Base-by-base conservation (phyloP, 2,329 filamentous ascomycete species). In the Colletotrichum sp. region DNA sequence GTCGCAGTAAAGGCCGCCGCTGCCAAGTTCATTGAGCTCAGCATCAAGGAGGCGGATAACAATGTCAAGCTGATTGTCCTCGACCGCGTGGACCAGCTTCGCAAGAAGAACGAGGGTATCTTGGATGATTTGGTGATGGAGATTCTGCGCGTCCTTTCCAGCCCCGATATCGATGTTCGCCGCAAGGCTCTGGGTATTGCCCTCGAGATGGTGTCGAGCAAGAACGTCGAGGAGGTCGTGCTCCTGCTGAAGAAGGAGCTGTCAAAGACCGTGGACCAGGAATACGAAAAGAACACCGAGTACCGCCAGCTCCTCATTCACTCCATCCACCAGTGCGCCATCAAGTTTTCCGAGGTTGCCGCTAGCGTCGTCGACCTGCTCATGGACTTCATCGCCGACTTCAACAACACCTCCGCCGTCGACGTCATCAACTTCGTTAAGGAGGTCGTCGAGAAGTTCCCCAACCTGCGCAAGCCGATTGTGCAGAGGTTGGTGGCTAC, bases 341-440 rank as follows among this genome's bases (percentile, higher is more conserved):
- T 99, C 89, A 98, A 98, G 83, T 98, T 98, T 88, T 98, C 97
- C 13, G 96, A 99, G 85, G 96, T 99, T 77, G 97, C 97, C 30
- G 95, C 96, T 61, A 98, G 95, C 82, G 97, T 99, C 19, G 97
- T 99, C 71, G 97, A 97, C 79, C 91, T 98, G 60, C 91, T 99
- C 70, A 99, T 99, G 97, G 97, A 99, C 85, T 98, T 98, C 83
- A 98, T 99, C 82, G 95, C 95, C 68, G 97, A 99, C 84, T 98
- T 98, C 84, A 98, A 98, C 88, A 98, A 98, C 82, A 94, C 95
- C 60, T 98, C 96, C 2, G 97, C 97, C 2, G 95, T 99, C 34
- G 97, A 99, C 85, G 96, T 99, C 70, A 98, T 99, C 82, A 96
- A 95, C 71, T 99, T 99, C 82, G 96, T 99, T 78, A 99, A 99